Base-by-base conservation (phyloP, 371 early-diverging fungal genomes). In the Mucor circinelloides region DNA sequence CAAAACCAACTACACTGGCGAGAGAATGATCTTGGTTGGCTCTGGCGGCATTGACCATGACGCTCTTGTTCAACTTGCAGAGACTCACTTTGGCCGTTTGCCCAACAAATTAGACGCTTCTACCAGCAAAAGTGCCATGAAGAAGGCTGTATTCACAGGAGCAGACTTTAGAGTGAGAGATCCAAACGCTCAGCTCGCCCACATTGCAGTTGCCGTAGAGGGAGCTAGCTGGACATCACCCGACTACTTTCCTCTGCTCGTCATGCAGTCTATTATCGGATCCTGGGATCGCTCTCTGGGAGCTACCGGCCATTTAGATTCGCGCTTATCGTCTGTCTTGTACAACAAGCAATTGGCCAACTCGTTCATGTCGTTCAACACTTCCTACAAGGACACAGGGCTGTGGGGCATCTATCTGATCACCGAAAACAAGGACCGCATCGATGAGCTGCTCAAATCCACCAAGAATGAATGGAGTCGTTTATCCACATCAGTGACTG, bases 341-440 rank as follows among this genome's bases (percentile, higher is more conserved):
- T 76, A 88, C 78, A 85, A 95, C 80, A 77, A 93, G 82, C 84
- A 93, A 72, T 87, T 99, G 32, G 98, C 97, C 77, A 96, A 96
- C 83, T 95, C 96, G 30, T 98, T 95, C 91, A 95, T 93, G 93
- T 90, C 97, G 52, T 99, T 99, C 89, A 96, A 97, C 88, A 96
- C 97, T 25, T 92, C 97, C 12, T 98, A 99, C 90, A 91, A 93
- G 58, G 98, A 99, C 79, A 97, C 97, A n/a, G 98, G 98, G 55
- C 86, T 99, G 57, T 99, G 95, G 87, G 99, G 99, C 61, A 92
- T 96, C 72, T 99, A 99, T 84, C 73, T 94, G 61, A 90, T 93
- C 38, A 87, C 93, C 36, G 94, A 97, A 78, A 91, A 94, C 86
- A 82, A 84, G 71, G 85, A 82, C 64, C 77, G 87, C 63, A 83